These are phyloP conservation scores for Podaxis sp. DNA, from an alignment of 768 basidiomycete genomes.

Conservation along the genomic window DNA sequence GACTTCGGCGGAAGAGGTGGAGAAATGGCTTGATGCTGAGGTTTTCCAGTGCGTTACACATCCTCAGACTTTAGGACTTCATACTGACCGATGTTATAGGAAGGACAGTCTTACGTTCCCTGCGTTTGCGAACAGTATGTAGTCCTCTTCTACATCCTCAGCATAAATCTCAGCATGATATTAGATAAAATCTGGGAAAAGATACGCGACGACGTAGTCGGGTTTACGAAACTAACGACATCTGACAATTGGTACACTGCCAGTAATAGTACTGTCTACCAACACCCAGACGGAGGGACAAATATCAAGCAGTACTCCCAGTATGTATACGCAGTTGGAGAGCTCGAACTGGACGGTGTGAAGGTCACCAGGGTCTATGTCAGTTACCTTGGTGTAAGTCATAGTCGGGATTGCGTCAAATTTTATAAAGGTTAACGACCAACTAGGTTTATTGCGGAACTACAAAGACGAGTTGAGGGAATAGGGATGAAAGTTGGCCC, in stretches of 20 bases:
- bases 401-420: no score
- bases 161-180: no score
- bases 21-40: neutral
- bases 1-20: neutral
- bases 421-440: no score
- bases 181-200: neutral
- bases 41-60: neutral
- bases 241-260: neutral
- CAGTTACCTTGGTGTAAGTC: no score
- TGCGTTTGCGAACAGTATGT: neutral
- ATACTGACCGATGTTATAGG: neutral
- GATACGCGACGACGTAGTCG: neutral
- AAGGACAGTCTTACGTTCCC: neutral
- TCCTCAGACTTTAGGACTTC: neutral
- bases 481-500: no score
- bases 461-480: no score
- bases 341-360: no score
- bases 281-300: neutral
- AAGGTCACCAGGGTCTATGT: no score
- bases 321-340: neutral
- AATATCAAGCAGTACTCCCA: neutral
- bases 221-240: neutral
- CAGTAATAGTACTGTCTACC: neutral
- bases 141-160: neutral
- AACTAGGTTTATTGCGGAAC: no score